A percentile compares a stretch with the other conserved stretches of the same genome.
Conservation (phyloP, 2,329 filamentous ascomycete species). For the Aspergillus puulaauensis region DNA sequence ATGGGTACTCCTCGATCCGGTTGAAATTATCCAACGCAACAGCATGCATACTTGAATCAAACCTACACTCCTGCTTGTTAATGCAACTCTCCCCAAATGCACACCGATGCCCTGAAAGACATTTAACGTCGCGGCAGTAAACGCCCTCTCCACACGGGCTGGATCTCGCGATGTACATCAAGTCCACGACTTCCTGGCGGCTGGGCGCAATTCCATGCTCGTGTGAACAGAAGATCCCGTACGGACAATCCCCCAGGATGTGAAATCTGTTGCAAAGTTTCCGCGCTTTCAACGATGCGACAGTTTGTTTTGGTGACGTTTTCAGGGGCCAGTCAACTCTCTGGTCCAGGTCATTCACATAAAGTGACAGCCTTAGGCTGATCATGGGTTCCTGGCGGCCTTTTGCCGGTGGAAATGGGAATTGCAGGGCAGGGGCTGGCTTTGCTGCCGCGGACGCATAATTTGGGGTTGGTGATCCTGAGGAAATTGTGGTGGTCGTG, state of each 20-base stretch:
- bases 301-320: constrained; percentile 16
- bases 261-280: constrained; percentile 38
- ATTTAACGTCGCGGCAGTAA: constrained; percentile 27
- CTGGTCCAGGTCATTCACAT: constrained; percentile 7
- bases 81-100: constrained; percentile 13
- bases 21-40: constrained; percentile 14
- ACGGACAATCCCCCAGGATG: constrained; percentile 25
- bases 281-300: constrained; percentile 24
- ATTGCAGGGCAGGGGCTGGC: neutral
- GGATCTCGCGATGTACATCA: constrained; percentile 32
- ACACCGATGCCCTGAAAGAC: constrained; percentile 30
- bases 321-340: constrained; percentile 27
- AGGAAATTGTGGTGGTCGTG: constrained; percentile 2
- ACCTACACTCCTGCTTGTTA: constrained; percentile 20
- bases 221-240: constrained; percentile 23
- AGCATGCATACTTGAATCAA: constrained; percentile 20
- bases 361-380: neutral
- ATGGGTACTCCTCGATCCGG: neutral
- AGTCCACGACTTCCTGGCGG: constrained; percentile 21
- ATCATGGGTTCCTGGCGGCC: neutral
- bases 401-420: neutral
- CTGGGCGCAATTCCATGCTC: constrained; percentile 24
- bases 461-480: constrained; percentile 11
- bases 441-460: constrained; percentile 15
- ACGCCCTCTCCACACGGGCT: constrained; percentile 27